Percentiles rank a stretch among this genome's conserved stretches.
Conservation (phyloP, 1,284 basidiomycete species). For the Moniliophthora roreri region DNA sequence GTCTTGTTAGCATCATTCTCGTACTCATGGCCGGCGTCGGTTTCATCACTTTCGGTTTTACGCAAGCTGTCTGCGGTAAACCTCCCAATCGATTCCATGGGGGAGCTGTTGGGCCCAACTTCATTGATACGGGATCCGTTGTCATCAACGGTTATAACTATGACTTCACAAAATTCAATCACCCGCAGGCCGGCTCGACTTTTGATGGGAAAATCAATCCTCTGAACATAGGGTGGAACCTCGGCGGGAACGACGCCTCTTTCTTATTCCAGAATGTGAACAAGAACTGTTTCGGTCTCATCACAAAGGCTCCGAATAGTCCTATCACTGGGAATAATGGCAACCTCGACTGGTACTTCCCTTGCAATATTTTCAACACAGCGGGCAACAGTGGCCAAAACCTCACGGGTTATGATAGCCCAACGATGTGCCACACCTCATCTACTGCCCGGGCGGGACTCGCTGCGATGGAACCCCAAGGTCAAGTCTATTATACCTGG, state of each 20-base stretch:
- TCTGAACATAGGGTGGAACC: slow-evolving; percentile 75
- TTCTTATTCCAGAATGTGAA: slow-evolving; percentile 96
- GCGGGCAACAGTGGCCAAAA: slow-evolving; percentile 67
- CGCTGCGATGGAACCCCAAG: slow-evolving; percentile 51
- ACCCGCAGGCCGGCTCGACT: slow-evolving; percentile 63
- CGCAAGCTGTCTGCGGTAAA: slow-evolving; percentile 87
- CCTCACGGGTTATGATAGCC: slow-evolving; percentile 61
- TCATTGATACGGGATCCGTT: slow-evolving; percentile 79
- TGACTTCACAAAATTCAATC: slow-evolving; percentile 85
- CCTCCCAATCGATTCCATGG: slow-evolving; percentile 81
- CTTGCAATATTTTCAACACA: slow-evolving; percentile 88
- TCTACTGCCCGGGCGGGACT: slow-evolving; percentile 54
- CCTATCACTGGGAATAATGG: slow-evolving; percentile 62
- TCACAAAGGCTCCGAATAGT: slow-evolving; percentile 71
- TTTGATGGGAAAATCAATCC: slow-evolving; percentile 86
- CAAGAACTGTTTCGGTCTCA: slow-evolving; percentile 74
- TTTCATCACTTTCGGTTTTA: slow-evolving; percentile 99
- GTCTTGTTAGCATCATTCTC: slow-evolving; percentile 81
- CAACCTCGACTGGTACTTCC: slow-evolving; percentile 87
- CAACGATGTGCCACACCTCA: slow-evolving; percentile 75
- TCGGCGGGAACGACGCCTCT: slow-evolving; percentile 85
- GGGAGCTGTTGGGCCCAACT: slow-evolving; percentile 66
- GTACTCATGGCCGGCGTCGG: slow-evolving; percentile 90
- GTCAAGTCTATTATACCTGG: slow-evolving; percentile 95
- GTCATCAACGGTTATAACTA: slow-evolving; percentile 95